Percentiles rank a stretch among this genome's conserved stretches.
Conservation (phyloP, 225 moss, liverwort and hornwort genomes). For the Sphagnum tenellum region DNA sequence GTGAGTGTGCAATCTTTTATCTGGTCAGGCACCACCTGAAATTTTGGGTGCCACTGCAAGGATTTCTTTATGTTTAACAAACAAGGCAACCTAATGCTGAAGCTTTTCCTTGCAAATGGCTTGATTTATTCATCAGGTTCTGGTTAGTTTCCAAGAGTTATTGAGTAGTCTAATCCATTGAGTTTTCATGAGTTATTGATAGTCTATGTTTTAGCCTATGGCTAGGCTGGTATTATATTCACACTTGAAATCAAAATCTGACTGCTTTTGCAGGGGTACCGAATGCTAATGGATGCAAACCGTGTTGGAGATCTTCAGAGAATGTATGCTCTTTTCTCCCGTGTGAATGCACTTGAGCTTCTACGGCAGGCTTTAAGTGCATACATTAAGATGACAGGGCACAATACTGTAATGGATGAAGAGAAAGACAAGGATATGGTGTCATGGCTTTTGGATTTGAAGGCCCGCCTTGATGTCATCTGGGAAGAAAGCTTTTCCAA, state of each 20-base stretch:
- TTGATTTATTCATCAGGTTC: too few relatives aligned
- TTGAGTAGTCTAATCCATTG: too few relatives aligned
- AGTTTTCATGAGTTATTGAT: too few relatives aligned
- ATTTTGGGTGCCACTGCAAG: too few relatives aligned
- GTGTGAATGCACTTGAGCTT: conserved; percentile 69
- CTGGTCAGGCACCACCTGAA: too few relatives aligned
- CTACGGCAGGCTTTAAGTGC: conserved; percentile 63
- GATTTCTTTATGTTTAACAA: too few relatives aligned
- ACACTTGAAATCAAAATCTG: background rate
- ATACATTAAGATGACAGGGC: conserved; percentile 86
- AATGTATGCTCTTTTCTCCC: conserved; percentile 79
- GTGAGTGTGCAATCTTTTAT: too few relatives aligned
- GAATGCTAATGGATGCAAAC: conserved; percentile 96
- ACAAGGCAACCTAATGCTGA: too few relatives aligned
- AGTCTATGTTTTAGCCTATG: too few relatives aligned
- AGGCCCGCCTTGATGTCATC: conserved; percentile 85
- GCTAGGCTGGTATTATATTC: too few relatives aligned
- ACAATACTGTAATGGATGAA: conserved; percentile 93
- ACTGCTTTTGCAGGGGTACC: conserved; percentile 53
- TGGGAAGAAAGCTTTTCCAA: conserved; percentile 95
- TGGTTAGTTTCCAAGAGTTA: too few relatives aligned
- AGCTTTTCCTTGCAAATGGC: too few relatives aligned
- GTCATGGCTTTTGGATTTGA: conserved; percentile 78
- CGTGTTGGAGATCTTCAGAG: conserved; percentile 83
- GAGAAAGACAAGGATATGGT: conserved; percentile 99